Conservation (phyloP, 1,139 yeast species). For the Magnusiomyces suaveolens region DNA sequence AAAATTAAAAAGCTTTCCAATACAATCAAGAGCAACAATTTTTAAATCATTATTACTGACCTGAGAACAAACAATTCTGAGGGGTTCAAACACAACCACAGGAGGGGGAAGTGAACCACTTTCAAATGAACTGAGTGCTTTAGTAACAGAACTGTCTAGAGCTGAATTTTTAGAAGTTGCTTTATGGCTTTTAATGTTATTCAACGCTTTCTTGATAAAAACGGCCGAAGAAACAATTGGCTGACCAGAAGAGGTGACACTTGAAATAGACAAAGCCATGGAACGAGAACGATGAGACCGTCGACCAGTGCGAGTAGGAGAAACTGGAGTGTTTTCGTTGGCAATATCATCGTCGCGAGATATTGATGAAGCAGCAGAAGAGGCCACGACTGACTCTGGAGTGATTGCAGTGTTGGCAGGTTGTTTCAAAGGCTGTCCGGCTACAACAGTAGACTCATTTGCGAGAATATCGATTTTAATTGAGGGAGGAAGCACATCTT, state of each 20-base stretch:
- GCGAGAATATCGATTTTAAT: neutral
- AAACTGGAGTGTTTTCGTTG: slow-evolving; percentile 2
- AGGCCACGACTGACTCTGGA: slow-evolving; percentile 29
- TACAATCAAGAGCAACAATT: slow-evolving; percentile 51
- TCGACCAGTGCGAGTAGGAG: slow-evolving; percentile 9
- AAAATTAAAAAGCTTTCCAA: slow-evolving; percentile 57
- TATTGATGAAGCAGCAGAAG: neutral
- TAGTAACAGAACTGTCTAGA: slow-evolving; percentile 36
- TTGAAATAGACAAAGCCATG: slow-evolving; percentile 25
- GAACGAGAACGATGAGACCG: slow-evolving; percentile 25
- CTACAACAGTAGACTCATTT: neutral
- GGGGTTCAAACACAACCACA: slow-evolving; percentile 47
- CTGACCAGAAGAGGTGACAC: slow-evolving; percentile 22
- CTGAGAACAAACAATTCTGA: slow-evolving; percentile 48
- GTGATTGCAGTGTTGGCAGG: slow-evolving; percentile 23
- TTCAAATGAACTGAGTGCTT: slow-evolving; percentile 33
- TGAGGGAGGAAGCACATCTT: slow-evolving; percentile 39
- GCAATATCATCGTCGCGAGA: slow-evolving; percentile 5
- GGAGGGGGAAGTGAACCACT: slow-evolving; percentile 35
- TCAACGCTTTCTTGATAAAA: slow-evolving; percentile 42
- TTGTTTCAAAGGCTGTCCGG: neutral
- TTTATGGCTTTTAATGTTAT: slow-evolving; percentile 37
- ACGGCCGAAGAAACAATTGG: slow-evolving; percentile 31
- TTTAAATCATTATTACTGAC: slow-evolving; percentile 44
- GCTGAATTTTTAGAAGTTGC: slow-evolving; percentile 43